These are phyloP conservation scores for Metschnikowia gelsemii DNA, from an alignment of 805 yeast species.

Conservation along the genomic window DNA sequence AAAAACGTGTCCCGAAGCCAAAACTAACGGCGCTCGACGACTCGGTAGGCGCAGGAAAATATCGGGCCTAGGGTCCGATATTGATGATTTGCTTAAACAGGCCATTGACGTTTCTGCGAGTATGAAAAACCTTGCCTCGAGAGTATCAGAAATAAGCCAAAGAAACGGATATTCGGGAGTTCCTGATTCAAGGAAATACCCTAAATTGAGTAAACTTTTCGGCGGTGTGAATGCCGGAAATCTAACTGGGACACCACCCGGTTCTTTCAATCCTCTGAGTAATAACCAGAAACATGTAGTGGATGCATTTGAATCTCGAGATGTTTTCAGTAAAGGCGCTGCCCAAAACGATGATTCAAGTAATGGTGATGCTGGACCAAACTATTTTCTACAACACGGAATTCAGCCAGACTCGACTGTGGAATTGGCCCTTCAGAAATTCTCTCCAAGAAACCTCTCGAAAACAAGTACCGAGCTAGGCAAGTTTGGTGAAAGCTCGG, in stretches of 20 bases:
- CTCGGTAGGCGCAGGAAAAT: neutral
- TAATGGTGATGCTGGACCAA: too few relatives aligned
- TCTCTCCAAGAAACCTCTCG: too few relatives aligned
- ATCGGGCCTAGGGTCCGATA: constrained; percentile 1
- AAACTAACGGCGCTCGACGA: constrained; percentile 1
- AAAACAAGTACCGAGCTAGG: neutral
- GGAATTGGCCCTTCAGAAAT: too few relatives aligned
- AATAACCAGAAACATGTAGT: neutral
- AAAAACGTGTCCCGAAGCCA: neutral
- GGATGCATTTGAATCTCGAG: too few relatives aligned
- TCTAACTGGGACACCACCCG: neutral
- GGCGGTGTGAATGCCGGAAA: neutral
- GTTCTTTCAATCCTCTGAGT: too few relatives aligned
- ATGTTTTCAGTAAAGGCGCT: too few relatives aligned
- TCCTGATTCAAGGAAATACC: constrained; percentile 13
- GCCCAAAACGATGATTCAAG: too few relatives aligned
- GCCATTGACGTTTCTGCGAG: constrained; percentile 4
- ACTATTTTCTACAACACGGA: too few relatives aligned
- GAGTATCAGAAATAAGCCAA: constrained; percentile 10
- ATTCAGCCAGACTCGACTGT: too few relatives aligned
- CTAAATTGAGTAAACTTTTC: constrained; percentile 2
- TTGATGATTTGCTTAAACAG: constrained; percentile 4
- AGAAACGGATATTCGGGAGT: constrained; percentile 7
- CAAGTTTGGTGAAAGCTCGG: neutral
- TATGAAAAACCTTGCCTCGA: constrained; percentile 7